These are phyloP conservation scores for Escovopsis sp. DNA, from an alignment of 2,329 filamentous ascomycete species.

Conservation along the genomic window DNA sequence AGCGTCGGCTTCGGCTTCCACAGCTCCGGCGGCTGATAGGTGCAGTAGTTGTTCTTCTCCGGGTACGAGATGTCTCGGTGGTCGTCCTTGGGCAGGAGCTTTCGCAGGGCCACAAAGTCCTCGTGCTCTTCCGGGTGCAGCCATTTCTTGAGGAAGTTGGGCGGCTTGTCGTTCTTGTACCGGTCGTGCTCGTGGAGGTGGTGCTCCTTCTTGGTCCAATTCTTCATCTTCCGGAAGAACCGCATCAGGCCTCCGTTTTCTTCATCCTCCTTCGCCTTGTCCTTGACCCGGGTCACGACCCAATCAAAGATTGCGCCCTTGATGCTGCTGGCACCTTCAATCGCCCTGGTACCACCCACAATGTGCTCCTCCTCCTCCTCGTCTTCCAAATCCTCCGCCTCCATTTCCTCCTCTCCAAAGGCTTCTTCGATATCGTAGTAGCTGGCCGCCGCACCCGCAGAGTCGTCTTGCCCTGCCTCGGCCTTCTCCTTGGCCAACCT, in stretches of 20 bases:
- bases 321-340: constrained; percentile 24
- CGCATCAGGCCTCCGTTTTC: constrained; percentile 14
- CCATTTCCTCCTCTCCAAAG: constrained; percentile 19
- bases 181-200: constrained; percentile 6
- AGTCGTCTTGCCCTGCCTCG: constrained; percentile 9
- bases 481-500: constrained; percentile 9
- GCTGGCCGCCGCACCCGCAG: constrained; percentile 15
- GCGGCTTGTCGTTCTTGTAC: constrained; percentile 11
- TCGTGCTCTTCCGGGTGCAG: constrained; percentile 64
- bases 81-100: constrained; percentile 46
- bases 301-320: constrained; percentile 16
- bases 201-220: constrained; percentile 12
- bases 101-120: constrained; percentile 56
- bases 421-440: constrained; percentile 21
- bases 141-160: constrained; percentile 49
- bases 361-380: constrained; percentile 15
- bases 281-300: constrained; percentile 21
- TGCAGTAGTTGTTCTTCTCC: constrained; percentile 39
- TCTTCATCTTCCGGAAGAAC: constrained; percentile 13
- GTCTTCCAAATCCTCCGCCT: constrained; percentile 12
- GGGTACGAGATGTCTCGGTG: constrained; percentile 29
- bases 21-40: constrained; percentile 52
- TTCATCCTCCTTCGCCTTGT: constrained; percentile 15
- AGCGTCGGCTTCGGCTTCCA: constrained; percentile 50
- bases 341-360: constrained; percentile 14